Evolutionary conservation across 805 yeast genomes (phyloP), one percentile per base, ranked within the genome.

Genomic region (Saccharomycopsis sp.): DNA sequence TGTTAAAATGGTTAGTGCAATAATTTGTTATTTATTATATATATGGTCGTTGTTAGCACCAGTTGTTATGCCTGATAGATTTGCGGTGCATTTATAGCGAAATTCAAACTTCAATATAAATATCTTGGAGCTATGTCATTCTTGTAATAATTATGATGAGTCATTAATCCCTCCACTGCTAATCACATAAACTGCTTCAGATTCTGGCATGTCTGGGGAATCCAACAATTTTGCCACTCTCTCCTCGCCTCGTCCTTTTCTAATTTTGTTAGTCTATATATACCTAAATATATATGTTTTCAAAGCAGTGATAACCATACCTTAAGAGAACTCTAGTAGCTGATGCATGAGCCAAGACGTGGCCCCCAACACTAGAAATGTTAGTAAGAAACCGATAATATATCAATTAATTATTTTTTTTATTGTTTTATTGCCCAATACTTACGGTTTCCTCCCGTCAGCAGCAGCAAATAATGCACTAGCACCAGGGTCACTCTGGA

Each of bases 41-140:
- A 79, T 81, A 1, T 93, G 97, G 98, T 85, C 95, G 5, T 64
- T 93, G 50, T 60, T 86, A 7, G 98, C 97, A 0, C 98, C 98
- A 0, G 83, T 85, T 5, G 54, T 86, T 11, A 75, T 88, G 70
- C 97, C 97, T 2, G 97, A 90, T 52, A 68, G 97, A 47, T 93
- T 93, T 63, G 78, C 44, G 17, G 22, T 36, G 8, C 23, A 4
- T 13, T 26, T n/a, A 11, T 37, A 20, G 37, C 37, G 29, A 9
- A n/a, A n/a, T 33, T 39, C 38, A 5, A 28, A n/a, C 19, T 32
- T 32, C 35, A 13, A 14, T n/a, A 14, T 6, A n/a, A 3, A 16
- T 9, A 4, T 26, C 31, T 27, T 14, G 21, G 13, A 26, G 8
- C 16, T 3, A 31, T 4, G 4, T 17, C 22, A 20, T 19, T 7